Base-by-base conservation (phyloP, 2,329 filamentous ascomycete genomes). In the Monilinia fructicola region DNA sequence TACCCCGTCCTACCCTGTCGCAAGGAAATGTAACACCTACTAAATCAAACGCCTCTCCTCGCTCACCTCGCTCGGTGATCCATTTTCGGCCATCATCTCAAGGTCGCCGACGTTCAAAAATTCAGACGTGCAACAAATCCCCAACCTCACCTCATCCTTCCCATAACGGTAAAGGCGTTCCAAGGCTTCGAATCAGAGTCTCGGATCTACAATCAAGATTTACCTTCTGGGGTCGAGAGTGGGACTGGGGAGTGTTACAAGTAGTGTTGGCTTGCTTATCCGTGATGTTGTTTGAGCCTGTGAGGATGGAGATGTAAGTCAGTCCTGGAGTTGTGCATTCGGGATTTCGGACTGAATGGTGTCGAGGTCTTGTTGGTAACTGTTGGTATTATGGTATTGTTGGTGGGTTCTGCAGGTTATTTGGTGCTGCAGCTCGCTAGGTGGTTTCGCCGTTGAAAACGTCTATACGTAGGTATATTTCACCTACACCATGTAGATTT, bases 61-160 rank as follows among this genome's bases (percentile, higher is more conserved):
- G n/a, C 21, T 16, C 58, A 38, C 7, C 21, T 35, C 26, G 46
- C 16, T n/a, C 9, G 35, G 21, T 21, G 21, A 54, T 60, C 56
- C 56, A 46, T 35, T 50, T 12, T 7, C 4, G 58, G 58, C 58
- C 58, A 35, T 7, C 23, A 38, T 12, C 14, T 35, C 12, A 26
- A 38, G 44, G 58, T 60, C 58, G 58, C 21, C 58, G 58, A 60
- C 28, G n/a, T 60, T 21, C 21, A 38, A 60, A 60, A 60, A 26
- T 21, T 38, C 12, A 60, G 58, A 60, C 2, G 58, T 60, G 58
- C 58, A 60, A 60, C 58, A 50, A 60, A 60, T 48, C 21, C 7
- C n/a, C 14, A 60, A 38, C 18, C 3, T 35, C 28, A 6, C 7
- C 23, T 60, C 3, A 31, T 44, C 44, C 35, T 60, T 21, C 18